Evolutionary conservation across 163 green algal genomes (phyloP), one percentile per base, ranked within the genome.

Genomic region (Scenedesmus sp.): DNA sequence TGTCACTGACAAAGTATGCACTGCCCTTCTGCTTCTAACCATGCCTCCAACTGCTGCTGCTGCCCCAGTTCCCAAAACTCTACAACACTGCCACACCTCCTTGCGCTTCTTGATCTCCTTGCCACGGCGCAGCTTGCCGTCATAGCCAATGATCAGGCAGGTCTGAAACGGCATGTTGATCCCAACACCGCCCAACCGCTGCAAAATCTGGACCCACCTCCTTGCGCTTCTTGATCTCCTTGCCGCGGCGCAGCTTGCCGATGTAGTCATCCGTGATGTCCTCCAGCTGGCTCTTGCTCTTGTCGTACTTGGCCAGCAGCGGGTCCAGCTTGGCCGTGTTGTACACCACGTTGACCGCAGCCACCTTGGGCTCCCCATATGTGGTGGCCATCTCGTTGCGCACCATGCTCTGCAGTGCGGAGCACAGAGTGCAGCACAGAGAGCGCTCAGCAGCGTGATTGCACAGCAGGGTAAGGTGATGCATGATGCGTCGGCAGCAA

Each of bases 241-340:
- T 60, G 55, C 76, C n/a, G 64, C 91, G 82, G n/a, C 66, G 54
- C 54, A 92, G 56, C 34, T 89, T 92, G 84, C 16, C 76, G 18
- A 88, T 66, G 87, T 94, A 94, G 74, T 94, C 79, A 16, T 95
- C 93, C 20, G 92, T 88, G 34, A 96, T 62, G 73, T 95, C 94
- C 1, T 88, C 64, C 16, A 93, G 66, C 74, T 90, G 54, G 12
- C 26, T 5, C 73, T 91, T 91, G 12, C n/a, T 59, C 10, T 59
- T 59, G 12, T 93, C 74, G 23, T 93, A 93, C 70, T 90, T 83
- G 1, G 55, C 18, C 23, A 93, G 52, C 84, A 88, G 86, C 23
- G 90, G 73, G 3, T 87, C 64, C 26, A 91, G 82, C 76, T 89
- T 82, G 23, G n/a, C 4, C 9, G 92, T 94, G n/a, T 95, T 83